Evolutionary conservation across 495 filamentous ascomycete species (phyloP).

Genomic region (Hypoxylon lienhwacheense): DNA sequence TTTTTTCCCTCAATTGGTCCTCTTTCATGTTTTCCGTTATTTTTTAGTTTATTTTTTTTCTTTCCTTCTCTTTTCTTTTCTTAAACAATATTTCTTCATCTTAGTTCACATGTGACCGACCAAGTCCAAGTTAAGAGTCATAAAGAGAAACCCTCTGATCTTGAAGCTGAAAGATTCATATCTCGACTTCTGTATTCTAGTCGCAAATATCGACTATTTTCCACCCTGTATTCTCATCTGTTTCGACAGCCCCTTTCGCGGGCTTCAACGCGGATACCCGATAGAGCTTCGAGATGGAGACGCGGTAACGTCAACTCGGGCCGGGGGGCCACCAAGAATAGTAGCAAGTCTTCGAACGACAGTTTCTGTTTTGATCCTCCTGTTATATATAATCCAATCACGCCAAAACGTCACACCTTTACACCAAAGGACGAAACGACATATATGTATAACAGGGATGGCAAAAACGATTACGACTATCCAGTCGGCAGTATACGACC

Average conservation of each 20-base stretch:
- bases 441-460: too few relatives aligned
- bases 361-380: constrained; percentile 28
- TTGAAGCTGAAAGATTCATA: too few relatives aligned
- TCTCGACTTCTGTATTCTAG: too few relatives aligned
- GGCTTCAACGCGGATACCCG: constrained; percentile 56
- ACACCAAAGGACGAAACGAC: not conserved
- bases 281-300: constrained; percentile 48
- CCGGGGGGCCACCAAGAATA: constrained; percentile 53
- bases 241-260: constrained; percentile 51
- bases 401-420: too few relatives aligned
- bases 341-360: too few relatives aligned
- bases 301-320: constrained; percentile 52
- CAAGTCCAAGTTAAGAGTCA: too few relatives aligned
- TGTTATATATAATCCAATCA: constrained; percentile 15
- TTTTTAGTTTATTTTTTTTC: not conserved
- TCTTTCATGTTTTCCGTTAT: not conserved
- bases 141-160: too few relatives aligned
- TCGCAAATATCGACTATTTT: constrained; percentile 36
- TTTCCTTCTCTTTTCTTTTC: not conserved
- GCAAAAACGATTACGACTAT: too few relatives aligned
- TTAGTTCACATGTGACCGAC: constrained; percentile 16
- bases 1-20: not conserved
- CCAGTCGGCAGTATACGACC: too few relatives aligned
- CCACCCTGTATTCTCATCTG: constrained; percentile 49
- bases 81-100: too few relatives aligned